Evolutionary conservation across 2,329 filamentous ascomycete genomes (phyloP), one percentile per base, ranked within the genome.

Genomic region (Akanthomyces uredinophilus): DNA sequence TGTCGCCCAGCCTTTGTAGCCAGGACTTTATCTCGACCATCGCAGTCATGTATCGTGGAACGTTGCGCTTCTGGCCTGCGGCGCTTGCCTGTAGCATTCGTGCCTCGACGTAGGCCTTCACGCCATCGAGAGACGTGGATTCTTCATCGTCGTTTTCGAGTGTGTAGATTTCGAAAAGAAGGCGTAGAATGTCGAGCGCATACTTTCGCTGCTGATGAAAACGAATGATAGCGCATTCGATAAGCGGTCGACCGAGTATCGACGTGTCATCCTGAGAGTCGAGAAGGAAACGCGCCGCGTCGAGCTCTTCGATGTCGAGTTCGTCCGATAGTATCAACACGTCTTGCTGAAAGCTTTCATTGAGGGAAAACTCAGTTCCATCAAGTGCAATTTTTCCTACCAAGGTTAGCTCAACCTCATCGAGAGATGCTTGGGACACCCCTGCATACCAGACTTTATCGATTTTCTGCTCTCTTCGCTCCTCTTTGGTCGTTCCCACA

Each of bases 201-300:
- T 89, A 92, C 70, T 90, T 89, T 66, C 94, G 87, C 67, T 91
- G 87, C 68, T 93, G 87, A 74, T 99, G 94, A 74, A 96, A 96
- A 66, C 88, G 86, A 70, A 98, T 90, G 66, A 97, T 85, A 64
- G 90, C 90, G 68, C 89, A 89, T 72, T 93, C 87, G 60, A 92
- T 81, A 64, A 91, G 81, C 3, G 91, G 83, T 27, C 91, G 86
- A 64, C 91, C 91, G 5, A 92, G 80, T 18, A 84, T 79, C 50
- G 84, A 80, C 18, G 86, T 81, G 67, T 93, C 88, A 43, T 86
- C 83, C 71, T 91, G 84, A 20, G 90, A 87, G 61, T 88, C 87
- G 57, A 96, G 78, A 62, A 96, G 85, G 55, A 95, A 83, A 67
- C 84, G 83, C 11, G 92, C 90, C 20, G 94, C 89, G 68, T 95